Percentiles rank a stretch among this genome's conserved stretches.
These are phyloP conservation scores for Eremochloa ophiuroides DNA, from an alignment of 176 grass and related monocot genomes.

Conservation along the genomic window DNA sequence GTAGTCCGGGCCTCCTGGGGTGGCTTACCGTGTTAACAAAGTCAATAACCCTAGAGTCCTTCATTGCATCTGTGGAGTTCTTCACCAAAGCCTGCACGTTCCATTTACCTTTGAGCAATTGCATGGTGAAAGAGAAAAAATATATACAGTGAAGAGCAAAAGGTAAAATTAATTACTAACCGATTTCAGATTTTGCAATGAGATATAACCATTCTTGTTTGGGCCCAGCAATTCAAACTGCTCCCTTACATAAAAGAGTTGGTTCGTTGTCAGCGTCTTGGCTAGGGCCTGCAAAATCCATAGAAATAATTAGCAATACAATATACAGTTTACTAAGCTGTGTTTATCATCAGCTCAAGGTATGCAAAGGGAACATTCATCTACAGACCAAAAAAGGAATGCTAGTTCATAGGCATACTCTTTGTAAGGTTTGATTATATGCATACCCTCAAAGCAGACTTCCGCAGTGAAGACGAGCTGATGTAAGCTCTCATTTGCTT, in stretches of 20 bases:
- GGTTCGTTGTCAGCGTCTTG: conserved; percentile 76
- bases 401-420: background rate
- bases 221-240: conserved; percentile 84
- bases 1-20: background rate
- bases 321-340: background rate
- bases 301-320: conserved; percentile 20
- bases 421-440: conserved; percentile 4
- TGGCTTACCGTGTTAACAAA: conserved; percentile 80
- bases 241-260: conserved; percentile 87
- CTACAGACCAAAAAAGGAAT: background rate
- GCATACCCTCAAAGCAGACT: conserved; percentile 94
- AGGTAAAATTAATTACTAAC: conserved; percentile 36
- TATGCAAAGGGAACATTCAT: conserved; percentile 17
- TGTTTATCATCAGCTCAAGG: conserved; percentile 14
- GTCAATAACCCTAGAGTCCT: conserved; percentile 92
- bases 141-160: background rate
- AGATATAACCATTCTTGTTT: conserved; percentile 95
- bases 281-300: conserved; percentile 77
- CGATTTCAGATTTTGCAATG: conserved; percentile 91
- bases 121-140: background rate
- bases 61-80: conserved; percentile 93
- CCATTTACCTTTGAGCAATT: conserved; percentile 17
- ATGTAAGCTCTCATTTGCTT: conserved; percentile 95
- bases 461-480: conserved; percentile 89
- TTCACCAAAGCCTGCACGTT: conserved; percentile 71